Percentiles rank a stretch among this genome's conserved stretches.
Evolutionary conservation across 306 rosid genomes (phyloP).

Genomic region (Oxytropis ochrocephala): DNA sequence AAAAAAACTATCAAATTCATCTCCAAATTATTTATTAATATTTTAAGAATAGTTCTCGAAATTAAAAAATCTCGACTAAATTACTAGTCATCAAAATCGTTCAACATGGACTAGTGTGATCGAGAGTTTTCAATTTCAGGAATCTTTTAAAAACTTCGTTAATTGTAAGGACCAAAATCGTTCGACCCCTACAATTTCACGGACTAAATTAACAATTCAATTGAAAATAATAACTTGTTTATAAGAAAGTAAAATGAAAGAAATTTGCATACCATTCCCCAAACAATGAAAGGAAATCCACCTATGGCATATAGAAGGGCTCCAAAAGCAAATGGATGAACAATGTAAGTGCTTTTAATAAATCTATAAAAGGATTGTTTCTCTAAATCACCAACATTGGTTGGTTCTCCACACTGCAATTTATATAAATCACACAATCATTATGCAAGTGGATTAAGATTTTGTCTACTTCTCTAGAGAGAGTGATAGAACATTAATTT

Average conservation of each 20-base stretch:
- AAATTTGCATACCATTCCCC: conserved; percentile 76
- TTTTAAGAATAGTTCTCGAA: too few relatives aligned
- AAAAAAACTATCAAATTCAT: too few relatives aligned
- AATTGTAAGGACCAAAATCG: too few relatives aligned
- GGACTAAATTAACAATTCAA: too few relatives aligned
- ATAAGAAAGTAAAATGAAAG: not conserved
- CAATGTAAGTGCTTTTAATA: conserved; percentile 49
- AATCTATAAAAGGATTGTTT: conserved; percentile 75
- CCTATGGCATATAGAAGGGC: conserved; percentile 59
- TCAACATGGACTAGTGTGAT: too few relatives aligned
- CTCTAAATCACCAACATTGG: conserved; percentile 70
- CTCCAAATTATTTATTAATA: too few relatives aligned
- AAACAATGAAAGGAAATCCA: conserved; percentile 78
- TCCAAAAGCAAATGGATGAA: conserved; percentile 76
- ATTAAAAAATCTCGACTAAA: too few relatives aligned
- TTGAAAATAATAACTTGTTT: not conserved
- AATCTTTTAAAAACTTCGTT: too few relatives aligned
- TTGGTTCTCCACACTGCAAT: conserved; percentile 71
- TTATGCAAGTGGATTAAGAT: not conserved
- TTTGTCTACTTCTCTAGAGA: not conserved
- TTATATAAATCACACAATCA: not conserved
- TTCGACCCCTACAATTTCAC: too few relatives aligned
- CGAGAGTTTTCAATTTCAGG: too few relatives aligned
- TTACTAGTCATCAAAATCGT: too few relatives aligned
- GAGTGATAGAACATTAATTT: conserved; percentile 6